Conservation (phyloP, 352 stramenopile species). For the Phytophthora foliorum region DNA sequence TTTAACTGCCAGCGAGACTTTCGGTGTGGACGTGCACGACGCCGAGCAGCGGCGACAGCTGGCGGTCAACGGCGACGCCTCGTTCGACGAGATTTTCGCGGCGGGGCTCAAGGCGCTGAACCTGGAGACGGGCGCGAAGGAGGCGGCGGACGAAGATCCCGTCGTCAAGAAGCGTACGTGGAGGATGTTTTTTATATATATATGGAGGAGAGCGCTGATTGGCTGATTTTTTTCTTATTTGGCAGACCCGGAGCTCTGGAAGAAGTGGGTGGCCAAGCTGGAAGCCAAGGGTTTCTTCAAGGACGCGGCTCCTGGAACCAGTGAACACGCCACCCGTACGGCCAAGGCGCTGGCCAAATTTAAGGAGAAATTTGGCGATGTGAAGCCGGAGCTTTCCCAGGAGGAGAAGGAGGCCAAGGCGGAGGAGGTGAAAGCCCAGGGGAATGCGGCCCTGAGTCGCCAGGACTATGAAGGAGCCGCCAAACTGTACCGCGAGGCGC, state of each 20-base stretch:
- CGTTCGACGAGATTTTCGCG: conserved; percentile 78
- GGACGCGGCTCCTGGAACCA: conserved; percentile 56
- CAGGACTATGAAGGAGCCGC: conserved; percentile 77
- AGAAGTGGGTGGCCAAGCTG: conserved; percentile 89
- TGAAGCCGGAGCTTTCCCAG: conserved; percentile 69
- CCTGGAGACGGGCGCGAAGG: conserved; percentile 52
- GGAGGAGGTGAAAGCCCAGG: conserved; percentile 76
- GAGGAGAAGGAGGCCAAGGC: conserved; percentile 81
- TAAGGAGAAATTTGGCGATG: conserved; percentile 87
- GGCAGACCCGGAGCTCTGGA: conserved; percentile 85
- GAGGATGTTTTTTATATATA: background rate
- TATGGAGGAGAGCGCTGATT: background rate
- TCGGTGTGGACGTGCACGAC: conserved; percentile 70
- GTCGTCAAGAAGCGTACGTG: conserved; percentile 79
- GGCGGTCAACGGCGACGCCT: conserved; percentile 48
- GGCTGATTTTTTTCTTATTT: conserved; percentile 8
- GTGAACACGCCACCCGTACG: conserved; percentile 67
- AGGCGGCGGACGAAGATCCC: conserved; percentile 65
- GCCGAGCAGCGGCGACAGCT: conserved; percentile 61
- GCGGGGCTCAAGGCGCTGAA: conserved; percentile 73
- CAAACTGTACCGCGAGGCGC: conserved; percentile 70
- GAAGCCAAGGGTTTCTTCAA: conserved; percentile 91
- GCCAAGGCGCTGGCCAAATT: conserved; percentile 88
- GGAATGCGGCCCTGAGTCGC: conserved; percentile 75
- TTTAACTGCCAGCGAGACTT: conserved; percentile 61